Evolutionary conservation across 768 basidiomycete species (phyloP), one percentile per base, ranked within the genome.

Genomic region (Epithele typhae): DNA sequence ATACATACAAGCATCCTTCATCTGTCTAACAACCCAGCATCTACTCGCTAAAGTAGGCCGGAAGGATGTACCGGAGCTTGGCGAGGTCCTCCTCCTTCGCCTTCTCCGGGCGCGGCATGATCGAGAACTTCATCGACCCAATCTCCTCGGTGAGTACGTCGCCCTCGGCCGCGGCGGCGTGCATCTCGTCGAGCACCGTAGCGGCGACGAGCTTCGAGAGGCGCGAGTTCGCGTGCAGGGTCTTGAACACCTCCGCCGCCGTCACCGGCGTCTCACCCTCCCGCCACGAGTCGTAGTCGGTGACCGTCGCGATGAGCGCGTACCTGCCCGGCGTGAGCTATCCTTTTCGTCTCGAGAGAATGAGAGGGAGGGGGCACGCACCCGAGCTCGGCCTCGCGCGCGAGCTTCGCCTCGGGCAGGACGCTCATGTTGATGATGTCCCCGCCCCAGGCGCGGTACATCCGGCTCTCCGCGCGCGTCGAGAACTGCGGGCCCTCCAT

Each of bases 401-500:
- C 95, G 34, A 97, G 75, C 72, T 98, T 98, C n/a, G 94, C 83
- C 69, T 99, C 95, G 2, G 96, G 96, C 22, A 97, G 70, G 33
- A 89, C 89, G 48, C 89, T 95, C 95, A 99, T 99, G 66, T 97
- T 94, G 68, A 95, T 94, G 61, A 95, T 69, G 64, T 95, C 91
- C 5, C 82, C 90, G 8, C 95, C 95, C 87, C 90, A 94, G 38
- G 76, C 74, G 18, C 92, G 76, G 65, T 97, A 96, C 93, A 96
- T 92, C 58, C 78, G 58, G 59, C 90, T 93, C 77, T 99, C 95
- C 15, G 95, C 95, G 30, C 95, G 73, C n/a, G 95, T 99, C 45
- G 92, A 95, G 74, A 99, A 99, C 67, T 93, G 92, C 25, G 89
- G 89, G 40, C 94, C 94, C 63, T 98, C 93, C 92, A 98, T 98